phyloP scores from a whole-genome alignment of 2,329 filamentous ascomycete species.

The Torrubiella hemipterigena region DNA sequence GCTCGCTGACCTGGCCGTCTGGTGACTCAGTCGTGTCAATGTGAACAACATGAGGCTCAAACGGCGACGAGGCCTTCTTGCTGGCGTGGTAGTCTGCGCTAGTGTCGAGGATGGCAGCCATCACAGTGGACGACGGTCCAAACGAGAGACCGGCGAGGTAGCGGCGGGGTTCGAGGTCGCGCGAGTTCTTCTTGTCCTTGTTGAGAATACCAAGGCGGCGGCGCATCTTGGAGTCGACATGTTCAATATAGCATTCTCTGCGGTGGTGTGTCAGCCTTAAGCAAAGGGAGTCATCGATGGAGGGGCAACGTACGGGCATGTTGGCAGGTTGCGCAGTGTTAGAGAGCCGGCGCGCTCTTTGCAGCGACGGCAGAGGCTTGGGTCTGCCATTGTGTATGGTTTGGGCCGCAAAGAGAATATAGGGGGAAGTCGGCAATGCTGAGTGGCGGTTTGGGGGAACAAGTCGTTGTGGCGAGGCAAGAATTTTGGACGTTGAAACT shows the following conservation, averaged over 20 bases:
- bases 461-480: no score
- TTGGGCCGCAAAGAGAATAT: no score
- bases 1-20: constrained; percentile 8
- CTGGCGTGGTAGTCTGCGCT: constrained; percentile 55
- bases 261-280: constrained; percentile 4
- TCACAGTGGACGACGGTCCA: constrained; percentile 65
- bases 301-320: constrained; percentile 12
- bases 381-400: background rate
- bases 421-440: background rate
- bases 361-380: constrained; percentile 12
- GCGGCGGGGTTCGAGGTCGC: constrained; percentile 19
- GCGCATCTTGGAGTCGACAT: constrained; percentile 65
- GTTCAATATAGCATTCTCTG: constrained; percentile 62
- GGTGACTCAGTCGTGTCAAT: constrained; percentile 30
- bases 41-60: constrained; percentile 52
- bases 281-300: constrained; percentile 3
- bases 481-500: background rate
- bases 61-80: constrained; percentile 53
- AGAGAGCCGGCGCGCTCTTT: constrained; percentile 9
- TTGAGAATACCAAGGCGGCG: constrained; percentile 52
- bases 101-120: constrained; percentile 64
- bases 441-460: background rate
- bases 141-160: constrained; percentile 74
- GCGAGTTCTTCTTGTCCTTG: constrained; percentile 29
- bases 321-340: constrained; percentile 12